Conservation (phyloP, 495 filamentous ascomycete genomes). For the Hypoxylon perforatum region DNA sequence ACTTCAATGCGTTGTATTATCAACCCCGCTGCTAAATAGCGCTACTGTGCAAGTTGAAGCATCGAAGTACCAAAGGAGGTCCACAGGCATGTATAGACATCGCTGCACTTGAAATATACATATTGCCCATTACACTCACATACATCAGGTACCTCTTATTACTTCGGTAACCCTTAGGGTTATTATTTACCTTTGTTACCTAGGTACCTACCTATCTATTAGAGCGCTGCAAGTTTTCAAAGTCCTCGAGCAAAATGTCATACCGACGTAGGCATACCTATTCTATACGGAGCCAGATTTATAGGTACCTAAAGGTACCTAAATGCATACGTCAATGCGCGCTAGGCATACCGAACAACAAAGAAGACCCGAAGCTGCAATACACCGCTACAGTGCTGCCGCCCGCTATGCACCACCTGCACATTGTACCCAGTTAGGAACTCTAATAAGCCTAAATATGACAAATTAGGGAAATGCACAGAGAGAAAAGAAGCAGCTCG, state of each 20-base stretch:
- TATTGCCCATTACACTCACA: no score
- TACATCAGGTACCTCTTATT: no score
- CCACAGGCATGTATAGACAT: no score
- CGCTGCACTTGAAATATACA: no score
- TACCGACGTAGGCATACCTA: no score
- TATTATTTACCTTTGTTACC: no score
- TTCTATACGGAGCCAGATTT: background rate
- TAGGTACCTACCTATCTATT: no score
- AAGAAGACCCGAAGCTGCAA: conserved; percentile 6
- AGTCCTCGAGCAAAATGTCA: no score
- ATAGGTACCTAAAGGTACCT: background rate
- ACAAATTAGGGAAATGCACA: background rate
- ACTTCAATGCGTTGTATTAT: conserved; percentile 6
- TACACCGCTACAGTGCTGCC: conserved; percentile 14
- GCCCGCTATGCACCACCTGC: background rate
- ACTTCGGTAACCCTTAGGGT: no score
- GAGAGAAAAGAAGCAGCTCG: background rate
- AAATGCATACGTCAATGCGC: conserved; percentile 4
- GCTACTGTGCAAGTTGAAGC: no score
- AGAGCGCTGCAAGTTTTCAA: no score
- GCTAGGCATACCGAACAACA: conserved; percentile 3
- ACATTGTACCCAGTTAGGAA: background rate
- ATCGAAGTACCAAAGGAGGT: no score
- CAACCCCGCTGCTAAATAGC: conserved; percentile 7
- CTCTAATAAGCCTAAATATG: background rate